Evolutionary conservation across 768 basidiomycete genomes (phyloP).

Genomic region (Leccinum arenicola): DNA sequence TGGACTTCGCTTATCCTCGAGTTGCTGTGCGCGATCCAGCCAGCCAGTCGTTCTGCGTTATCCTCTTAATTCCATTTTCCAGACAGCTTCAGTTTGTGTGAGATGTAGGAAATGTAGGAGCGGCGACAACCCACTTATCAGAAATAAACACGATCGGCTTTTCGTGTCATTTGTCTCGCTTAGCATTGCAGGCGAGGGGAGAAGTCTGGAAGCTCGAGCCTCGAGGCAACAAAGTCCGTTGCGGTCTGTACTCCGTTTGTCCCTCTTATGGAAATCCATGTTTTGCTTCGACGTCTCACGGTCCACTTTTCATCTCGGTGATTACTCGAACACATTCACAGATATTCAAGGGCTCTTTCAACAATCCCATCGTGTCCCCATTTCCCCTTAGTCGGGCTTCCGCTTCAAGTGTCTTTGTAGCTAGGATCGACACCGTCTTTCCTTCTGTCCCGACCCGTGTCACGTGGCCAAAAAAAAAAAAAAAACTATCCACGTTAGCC

Average conservation of each 20-base stretch:
- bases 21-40: background rate
- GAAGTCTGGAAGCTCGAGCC: slow-evolving; percentile 2
- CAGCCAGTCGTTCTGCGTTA: background rate
- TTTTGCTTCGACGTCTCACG: background rate
- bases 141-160: background rate
- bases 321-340: background rate
- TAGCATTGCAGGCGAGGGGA: background rate
- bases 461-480: background rate
- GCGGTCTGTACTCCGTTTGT: background rate
- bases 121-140: background rate
- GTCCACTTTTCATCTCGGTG: background rate
- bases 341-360: slow-evolving; percentile 1
- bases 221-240: background rate
- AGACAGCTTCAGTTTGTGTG: background rate
- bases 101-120: background rate
- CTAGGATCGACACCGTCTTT: background rate
- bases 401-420: background rate
- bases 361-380: slow-evolving; percentile 11
- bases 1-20: background rate
- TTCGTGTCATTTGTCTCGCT: background rate
- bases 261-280: background rate
- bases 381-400: slow-evolving; percentile 4
- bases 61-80: slow-evolving; percentile 5
- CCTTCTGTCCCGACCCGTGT: background rate
- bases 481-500: background rate